Percentiles rank a stretch among this genome's conserved stretches.
Conservation (phyloP, 208 protist genomes). For the Trypanosoma lewisi region DNA sequence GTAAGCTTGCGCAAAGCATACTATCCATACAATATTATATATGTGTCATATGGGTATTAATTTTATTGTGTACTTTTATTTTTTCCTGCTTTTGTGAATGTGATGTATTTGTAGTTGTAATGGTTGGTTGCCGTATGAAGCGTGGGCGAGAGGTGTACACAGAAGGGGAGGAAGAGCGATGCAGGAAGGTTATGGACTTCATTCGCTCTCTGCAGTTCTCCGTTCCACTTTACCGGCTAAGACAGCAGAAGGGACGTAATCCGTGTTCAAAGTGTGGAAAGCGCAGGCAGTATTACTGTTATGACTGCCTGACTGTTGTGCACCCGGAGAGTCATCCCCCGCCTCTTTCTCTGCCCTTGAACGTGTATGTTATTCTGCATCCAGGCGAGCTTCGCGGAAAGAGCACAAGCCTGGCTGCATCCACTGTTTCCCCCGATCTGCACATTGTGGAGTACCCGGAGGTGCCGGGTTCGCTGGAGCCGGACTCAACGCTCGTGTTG, state of each 20-base stretch:
- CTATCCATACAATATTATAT: too few species aligned
- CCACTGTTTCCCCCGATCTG: slow-evolving; percentile 82
- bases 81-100: slow-evolving; percentile 8
- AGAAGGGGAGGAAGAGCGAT: slow-evolving; percentile 56
- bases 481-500: slow-evolving; percentile 74
- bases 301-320: slow-evolving; percentile 83
- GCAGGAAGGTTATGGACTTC: slow-evolving; percentile 56
- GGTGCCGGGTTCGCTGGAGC: slow-evolving; percentile 59
- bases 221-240: slow-evolving; percentile 55
- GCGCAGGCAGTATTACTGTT: slow-evolving; percentile 84
- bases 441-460: slow-evolving; percentile 79
- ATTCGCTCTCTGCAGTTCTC: slow-evolving; percentile 73
- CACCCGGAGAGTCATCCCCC: slow-evolving; percentile 84
- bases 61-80: slow-evolving; percentile 6
- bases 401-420: slow-evolving; percentile 91
- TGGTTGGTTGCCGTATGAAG: slow-evolving; percentile 44
- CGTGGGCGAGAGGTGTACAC: slow-evolving; percentile 63
- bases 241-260: slow-evolving; percentile 56
- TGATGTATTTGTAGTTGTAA: neutral
- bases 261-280: slow-evolving; percentile 75
- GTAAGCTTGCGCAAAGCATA: neutral
- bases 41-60: neutral
- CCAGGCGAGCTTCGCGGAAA: slow-evolving; percentile 86
- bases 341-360: slow-evolving; percentile 67
- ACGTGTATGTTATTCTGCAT: slow-evolving; percentile 89